Conservation (phyloP, 768 basidiomycete species). For the Xerocomus potaroensis region DNA sequence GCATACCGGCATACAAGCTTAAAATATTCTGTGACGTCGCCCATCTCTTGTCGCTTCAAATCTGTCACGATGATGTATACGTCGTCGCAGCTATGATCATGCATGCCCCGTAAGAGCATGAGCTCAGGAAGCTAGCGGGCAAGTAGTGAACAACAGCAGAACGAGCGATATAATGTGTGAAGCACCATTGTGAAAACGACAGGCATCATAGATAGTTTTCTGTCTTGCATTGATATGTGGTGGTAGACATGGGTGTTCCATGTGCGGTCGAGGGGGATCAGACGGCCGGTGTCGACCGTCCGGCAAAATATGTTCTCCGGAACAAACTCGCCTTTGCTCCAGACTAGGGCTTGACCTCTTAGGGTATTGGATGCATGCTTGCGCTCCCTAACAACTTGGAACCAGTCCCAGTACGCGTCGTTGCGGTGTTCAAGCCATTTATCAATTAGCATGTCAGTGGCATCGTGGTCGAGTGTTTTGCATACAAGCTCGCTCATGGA, state of each 20-base stretch:
- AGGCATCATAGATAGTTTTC: constrained; percentile 71
- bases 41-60: constrained; percentile 76
- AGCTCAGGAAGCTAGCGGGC: constrained; percentile 63
- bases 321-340: constrained; percentile 68
- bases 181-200: constrained; percentile 78
- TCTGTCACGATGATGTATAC: constrained; percentile 77
- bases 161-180: neutral
- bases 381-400: constrained; percentile 62
- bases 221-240: constrained; percentile 69
- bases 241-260: constrained; percentile 82
- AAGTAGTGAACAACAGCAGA: constrained; percentile 1
- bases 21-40: constrained; percentile 75
- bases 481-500: constrained; percentile 76
- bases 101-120: constrained; percentile 78
- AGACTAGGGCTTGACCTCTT: constrained; percentile 46
- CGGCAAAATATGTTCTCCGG: constrained; percentile 79
- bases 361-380: constrained; percentile 51
- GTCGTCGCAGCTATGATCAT: constrained; percentile 74
- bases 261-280: constrained; percentile 76
- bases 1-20: constrained; percentile 66
- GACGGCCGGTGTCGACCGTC: constrained; percentile 71
- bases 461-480: constrained; percentile 72
- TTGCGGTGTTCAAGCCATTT: constrained; percentile 79
- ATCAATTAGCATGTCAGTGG: constrained; percentile 76
- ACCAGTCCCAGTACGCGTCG: constrained; percentile 77